phyloP scores from a whole-genome alignment of 2,329 filamentous ascomycete species.

The Pseudodiploospora longispora region DNA sequence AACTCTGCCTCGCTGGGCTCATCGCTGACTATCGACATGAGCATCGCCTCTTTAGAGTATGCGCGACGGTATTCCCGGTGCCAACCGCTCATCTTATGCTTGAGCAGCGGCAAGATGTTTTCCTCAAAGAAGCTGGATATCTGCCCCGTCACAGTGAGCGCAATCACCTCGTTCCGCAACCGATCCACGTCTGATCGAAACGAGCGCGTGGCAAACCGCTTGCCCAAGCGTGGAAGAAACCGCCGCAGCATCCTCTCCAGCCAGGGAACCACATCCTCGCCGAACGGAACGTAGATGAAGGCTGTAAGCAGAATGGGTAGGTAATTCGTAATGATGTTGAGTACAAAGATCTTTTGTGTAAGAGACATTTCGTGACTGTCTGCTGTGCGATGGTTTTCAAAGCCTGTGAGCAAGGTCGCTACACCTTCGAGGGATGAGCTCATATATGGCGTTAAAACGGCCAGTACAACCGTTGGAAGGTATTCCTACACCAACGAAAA shows the following conservation, averaged over 20 bases:
- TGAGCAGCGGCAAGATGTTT: conserved; percentile 60
- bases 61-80: conserved; percentile 31
- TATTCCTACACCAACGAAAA: conserved; percentile 45
- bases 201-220: conserved; percentile 42
- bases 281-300: conserved; percentile 73
- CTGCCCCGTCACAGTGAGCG: conserved; percentile 65
- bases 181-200: conserved; percentile 60
- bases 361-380: conserved; percentile 61
- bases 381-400: conserved; percentile 68
- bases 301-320: conserved; percentile 68
- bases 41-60: conserved; percentile 31
- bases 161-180: conserved; percentile 65
- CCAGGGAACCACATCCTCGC: conserved; percentile 57
- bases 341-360: conserved; percentile 66
- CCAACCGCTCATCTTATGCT: conserved; percentile 46
- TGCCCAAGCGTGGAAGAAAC: conserved; percentile 34
- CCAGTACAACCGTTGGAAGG: conserved; percentile 63
- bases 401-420: conserved; percentile 57
- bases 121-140: conserved; percentile 66
- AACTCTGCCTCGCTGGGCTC: conserved; percentile 56
- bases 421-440: conserved; percentile 53
- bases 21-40: conserved; percentile 44
- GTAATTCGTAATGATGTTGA: conserved; percentile 77
- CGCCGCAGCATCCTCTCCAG: conserved; percentile 52
- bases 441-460: conserved; percentile 57